Conservation (phyloP, 257 asterid species). For the Plectranthus barbatus region DNA sequence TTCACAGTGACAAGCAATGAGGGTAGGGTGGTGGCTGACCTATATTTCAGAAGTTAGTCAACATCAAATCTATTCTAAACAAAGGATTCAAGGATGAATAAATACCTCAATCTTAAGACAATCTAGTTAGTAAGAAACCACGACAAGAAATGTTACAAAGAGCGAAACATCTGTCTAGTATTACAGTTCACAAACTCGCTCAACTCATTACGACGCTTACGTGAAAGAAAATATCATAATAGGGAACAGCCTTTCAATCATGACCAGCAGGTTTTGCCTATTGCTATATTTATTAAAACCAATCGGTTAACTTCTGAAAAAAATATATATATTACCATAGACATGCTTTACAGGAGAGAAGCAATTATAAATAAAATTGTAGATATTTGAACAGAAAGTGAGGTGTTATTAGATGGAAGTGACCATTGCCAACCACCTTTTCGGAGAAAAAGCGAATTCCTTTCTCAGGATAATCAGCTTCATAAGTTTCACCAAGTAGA, state of each 20-base stretch:
- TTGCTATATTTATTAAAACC: not conserved
- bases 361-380: not conserved
- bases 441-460: conserved; percentile 85
- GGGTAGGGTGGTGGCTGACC: conserved; percentile 99
- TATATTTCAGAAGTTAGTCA: conserved; percentile 29
- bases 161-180: not conserved
- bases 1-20: conserved; percentile 95
- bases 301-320: not conserved
- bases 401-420: not conserved
- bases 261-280: not conserved
- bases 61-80: not conserved
- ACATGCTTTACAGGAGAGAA: not conserved
- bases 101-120: not conserved
- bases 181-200: not conserved
- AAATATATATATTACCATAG: too few species aligned
- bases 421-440: conserved; percentile 40
- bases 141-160: not conserved
- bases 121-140: not conserved
- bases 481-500: conserved; percentile 90
- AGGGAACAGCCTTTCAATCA: not conserved
- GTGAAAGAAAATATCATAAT: not conserved
- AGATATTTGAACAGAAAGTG: not conserved
- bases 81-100: not conserved
- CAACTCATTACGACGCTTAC: not conserved
- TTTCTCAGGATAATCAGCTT: conserved; percentile 89